These are phyloP conservation scores for Xylariaceae sp. DNA, from an alignment of 2,329 filamentous ascomycete species.

Conservation along the genomic window DNA sequence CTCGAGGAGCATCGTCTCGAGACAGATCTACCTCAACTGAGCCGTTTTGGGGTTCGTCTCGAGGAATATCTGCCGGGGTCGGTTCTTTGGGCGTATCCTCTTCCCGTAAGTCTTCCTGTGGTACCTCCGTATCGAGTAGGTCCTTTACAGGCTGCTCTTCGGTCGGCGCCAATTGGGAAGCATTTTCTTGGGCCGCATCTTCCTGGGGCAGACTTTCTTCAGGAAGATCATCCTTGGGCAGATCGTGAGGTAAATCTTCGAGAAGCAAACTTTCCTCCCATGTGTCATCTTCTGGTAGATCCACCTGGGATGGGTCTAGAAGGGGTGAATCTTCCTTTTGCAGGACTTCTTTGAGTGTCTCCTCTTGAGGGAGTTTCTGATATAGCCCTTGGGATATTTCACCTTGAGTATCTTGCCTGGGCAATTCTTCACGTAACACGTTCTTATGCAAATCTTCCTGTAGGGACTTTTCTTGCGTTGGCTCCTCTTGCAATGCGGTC, in stretches of 20 bases:
- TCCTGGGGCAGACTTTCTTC: neutral
- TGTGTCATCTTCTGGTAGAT: neutral
- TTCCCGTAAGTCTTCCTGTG: neutral
- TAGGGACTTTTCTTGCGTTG: neutral
- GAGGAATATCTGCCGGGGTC: too few species aligned
- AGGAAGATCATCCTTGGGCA: neutral
- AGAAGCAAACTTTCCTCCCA: neutral
- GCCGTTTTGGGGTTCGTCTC: too few species aligned
- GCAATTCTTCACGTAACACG: neutral
- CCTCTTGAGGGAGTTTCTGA: neutral
- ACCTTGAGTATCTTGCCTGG: neutral
- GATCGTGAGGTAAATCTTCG: neutral
- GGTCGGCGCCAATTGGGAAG: neutral
- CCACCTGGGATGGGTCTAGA: neutral
- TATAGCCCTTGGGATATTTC: neutral
- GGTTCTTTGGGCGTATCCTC: neutral
- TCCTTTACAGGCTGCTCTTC: neutral
- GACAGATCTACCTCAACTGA: too few species aligned
- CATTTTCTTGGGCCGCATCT: neutral
- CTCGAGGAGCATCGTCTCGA: too few species aligned
- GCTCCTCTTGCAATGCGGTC: slow-evolving; percentile 4
- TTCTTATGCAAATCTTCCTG: neutral
- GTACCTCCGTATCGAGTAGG: neutral
- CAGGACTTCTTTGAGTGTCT: neutral
- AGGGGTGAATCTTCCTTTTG: neutral